These are phyloP conservation scores for Cercospora beticola DNA, from an alignment of 2,329 filamentous ascomycete species.

Conservation along the genomic window DNA sequence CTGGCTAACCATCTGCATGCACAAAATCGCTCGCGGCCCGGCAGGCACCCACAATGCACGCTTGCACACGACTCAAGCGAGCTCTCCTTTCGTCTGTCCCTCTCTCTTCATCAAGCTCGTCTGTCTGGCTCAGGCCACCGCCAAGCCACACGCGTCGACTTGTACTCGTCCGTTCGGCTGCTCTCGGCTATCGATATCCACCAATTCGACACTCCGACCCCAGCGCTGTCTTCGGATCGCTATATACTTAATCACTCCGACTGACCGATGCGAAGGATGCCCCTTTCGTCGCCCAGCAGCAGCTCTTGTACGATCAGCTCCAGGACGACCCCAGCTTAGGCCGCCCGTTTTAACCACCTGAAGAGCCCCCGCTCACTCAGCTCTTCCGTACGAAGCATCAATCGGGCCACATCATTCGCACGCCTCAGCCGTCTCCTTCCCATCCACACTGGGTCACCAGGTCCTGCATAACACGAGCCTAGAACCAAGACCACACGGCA, in stretches of 20 bases:
- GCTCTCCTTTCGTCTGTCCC: background rate
- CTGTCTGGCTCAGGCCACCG: background rate
- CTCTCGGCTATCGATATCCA: background rate
- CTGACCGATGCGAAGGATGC: background rate
- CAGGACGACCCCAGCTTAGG: background rate
- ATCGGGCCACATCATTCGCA: background rate
- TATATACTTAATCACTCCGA: background rate
- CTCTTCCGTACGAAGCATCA: background rate
- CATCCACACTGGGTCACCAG: background rate
- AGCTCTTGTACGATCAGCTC: background rate
- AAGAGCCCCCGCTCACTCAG: background rate
- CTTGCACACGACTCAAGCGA: background rate
- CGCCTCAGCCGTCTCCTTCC: background rate
- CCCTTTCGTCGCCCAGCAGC: background rate
- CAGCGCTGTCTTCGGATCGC: background rate
- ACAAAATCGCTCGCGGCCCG: background rate
- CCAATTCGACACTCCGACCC: background rate
- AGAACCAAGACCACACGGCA: background rate
- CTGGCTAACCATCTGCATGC: background rate
- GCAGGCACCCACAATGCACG: background rate
- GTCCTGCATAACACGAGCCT: background rate
- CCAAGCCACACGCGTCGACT: background rate
- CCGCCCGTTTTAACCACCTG: background rate
- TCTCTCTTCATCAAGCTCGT: background rate
- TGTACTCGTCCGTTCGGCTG: background rate